Conservation (phyloP, 2,329 filamentous ascomycete species). For the Fusarium euwallaceae region DNA sequence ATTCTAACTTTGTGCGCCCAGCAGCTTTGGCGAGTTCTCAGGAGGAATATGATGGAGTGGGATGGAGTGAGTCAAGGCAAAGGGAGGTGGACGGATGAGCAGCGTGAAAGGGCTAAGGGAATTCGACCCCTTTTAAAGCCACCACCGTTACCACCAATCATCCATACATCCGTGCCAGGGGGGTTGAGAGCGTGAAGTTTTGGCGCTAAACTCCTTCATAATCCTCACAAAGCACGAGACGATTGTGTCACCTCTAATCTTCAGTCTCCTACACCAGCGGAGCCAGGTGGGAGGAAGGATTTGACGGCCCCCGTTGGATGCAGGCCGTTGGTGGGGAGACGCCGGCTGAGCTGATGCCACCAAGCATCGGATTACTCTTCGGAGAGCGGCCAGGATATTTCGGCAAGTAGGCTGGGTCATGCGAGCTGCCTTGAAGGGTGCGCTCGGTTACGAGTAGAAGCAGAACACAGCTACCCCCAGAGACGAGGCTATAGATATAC, state of each 20-base stretch:
- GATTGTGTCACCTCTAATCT: neutral
- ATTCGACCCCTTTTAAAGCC: neutral
- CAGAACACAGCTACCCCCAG: neutral
- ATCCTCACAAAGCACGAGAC: neutral
- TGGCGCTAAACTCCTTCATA: neutral
- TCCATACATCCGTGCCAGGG: neutral
- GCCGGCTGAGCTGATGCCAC: neutral
- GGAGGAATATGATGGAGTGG: neutral
- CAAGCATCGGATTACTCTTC: neutral
- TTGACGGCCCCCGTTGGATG: neutral
- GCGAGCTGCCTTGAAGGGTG: neutral
- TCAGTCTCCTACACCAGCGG: neutral
- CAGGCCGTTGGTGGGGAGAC: neutral
- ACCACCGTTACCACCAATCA: neutral
- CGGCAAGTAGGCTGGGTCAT: neutral
- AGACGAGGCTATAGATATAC: neutral
- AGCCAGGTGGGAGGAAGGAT: neutral
- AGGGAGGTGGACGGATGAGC: neutral
- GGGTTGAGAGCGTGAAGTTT: neutral
- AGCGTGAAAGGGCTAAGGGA: neutral
- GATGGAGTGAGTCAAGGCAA: neutral
- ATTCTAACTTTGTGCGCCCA: neutral
- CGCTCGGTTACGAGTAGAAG: neutral
- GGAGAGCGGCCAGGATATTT: neutral
- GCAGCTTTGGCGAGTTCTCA: neutral